Percentiles rank a stretch among this genome's conserved stretches.
Conservation (phyloP, 139 green algal genomes). For the Chlamydomonas sphaeroides region DNA sequence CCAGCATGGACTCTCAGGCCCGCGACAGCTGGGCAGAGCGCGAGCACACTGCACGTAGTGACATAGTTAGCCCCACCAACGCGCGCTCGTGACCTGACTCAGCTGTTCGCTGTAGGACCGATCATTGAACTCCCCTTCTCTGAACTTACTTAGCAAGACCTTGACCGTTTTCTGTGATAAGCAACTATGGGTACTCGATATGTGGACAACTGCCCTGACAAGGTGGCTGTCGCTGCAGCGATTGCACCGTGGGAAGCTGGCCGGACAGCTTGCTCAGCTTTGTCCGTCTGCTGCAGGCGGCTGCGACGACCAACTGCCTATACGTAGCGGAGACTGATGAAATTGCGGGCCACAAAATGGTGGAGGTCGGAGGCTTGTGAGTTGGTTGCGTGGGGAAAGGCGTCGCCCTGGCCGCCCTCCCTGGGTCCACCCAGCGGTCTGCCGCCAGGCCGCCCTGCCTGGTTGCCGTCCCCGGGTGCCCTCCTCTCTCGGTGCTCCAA, state of each 20-base stretch:
- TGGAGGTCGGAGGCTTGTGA: conserved; percentile 71
- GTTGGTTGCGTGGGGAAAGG: conserved; percentile 17
- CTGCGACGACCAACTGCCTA: conserved; percentile 79
- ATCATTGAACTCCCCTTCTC: no score
- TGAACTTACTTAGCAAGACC: no score
- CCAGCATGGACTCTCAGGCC: no score
- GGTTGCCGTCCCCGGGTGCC: no score
- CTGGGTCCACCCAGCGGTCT: neutral
- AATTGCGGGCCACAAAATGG: conserved; percentile 38
- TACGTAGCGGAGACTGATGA: conserved; percentile 71
- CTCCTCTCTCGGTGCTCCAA: no score
- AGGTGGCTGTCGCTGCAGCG: conserved; percentile 28
- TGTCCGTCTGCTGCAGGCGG: conserved; percentile 17
- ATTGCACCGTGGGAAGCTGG: no score
- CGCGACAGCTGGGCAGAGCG: no score
- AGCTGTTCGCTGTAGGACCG: no score
- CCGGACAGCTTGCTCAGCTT: neutral
- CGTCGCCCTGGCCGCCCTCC: neutral
- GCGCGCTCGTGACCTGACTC: no score
- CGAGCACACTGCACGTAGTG: no score
- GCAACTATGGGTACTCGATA: conserved; percentile 16
- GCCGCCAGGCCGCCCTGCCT: no score
- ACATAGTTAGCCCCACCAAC: no score
- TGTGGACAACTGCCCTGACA: conserved; percentile 65
- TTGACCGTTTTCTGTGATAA: neutral